These are phyloP conservation scores for Harringtonia aguacate DNA, from an alignment of 2,329 filamentous ascomycete genomes.

Conservation along the genomic window DNA sequence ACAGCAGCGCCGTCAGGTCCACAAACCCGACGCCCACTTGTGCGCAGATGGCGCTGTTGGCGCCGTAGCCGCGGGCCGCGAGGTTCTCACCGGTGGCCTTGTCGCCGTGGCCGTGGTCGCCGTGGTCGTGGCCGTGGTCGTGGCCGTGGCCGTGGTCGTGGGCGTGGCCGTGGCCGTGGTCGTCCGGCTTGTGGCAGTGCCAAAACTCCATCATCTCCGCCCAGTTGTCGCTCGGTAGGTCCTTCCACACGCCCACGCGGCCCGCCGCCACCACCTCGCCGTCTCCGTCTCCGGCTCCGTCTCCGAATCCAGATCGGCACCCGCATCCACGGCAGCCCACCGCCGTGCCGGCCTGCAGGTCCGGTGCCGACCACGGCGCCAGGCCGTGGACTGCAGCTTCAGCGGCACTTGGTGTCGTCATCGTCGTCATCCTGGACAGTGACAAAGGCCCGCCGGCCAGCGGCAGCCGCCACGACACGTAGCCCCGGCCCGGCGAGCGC, in stretches of 20 bases:
- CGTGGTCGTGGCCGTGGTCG: background rate
- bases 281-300: too few species aligned
- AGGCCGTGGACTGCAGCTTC: slow-evolving; percentile 9
- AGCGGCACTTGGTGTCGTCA: background rate
- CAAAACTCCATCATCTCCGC: slow-evolving; percentile 99
- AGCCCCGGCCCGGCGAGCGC: slow-evolving; percentile 11
- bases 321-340: slow-evolving; percentile 34
- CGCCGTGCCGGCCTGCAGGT: slow-evolving; percentile 26
- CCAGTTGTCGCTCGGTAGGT: slow-evolving; percentile 94
- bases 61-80: slow-evolving; percentile 68
- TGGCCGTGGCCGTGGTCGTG: slow-evolving; percentile 8
- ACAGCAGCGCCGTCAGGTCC: slow-evolving; percentile 66
- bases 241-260: slow-evolving; percentile 60
- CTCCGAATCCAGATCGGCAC: too few species aligned
- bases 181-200: slow-evolving; percentile 90
- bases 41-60: slow-evolving; percentile 62
- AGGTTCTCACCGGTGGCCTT: slow-evolving; percentile 32
- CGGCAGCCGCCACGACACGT: slow-evolving; percentile 40
- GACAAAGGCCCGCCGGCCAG: background rate
- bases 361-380: slow-evolving; percentile 44
- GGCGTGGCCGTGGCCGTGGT: slow-evolving; percentile 25
- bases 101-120: background rate
- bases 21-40: slow-evolving; percentile 62
- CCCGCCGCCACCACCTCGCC: slow-evolving; percentile 25
- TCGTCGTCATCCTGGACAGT: background rate